Evolutionary conservation across 139 green algal genomes (phyloP).

Genomic region (Chlamydomonas urium): DNA sequence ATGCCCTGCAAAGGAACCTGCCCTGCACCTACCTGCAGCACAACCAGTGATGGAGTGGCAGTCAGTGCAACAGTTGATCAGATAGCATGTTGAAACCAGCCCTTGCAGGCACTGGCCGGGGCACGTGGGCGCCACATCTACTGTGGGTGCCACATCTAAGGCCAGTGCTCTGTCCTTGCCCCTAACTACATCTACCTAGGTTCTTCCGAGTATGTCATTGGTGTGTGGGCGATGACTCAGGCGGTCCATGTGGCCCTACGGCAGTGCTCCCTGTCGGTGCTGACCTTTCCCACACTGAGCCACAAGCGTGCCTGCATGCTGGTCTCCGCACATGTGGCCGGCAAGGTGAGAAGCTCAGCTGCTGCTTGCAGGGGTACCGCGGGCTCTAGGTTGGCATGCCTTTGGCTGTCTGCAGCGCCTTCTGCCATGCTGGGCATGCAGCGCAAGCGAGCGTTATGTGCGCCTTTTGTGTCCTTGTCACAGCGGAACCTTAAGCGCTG

Average conservation of each 20-base stretch:
- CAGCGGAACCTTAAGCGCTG: no score
- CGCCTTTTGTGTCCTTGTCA: no score
- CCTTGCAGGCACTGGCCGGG: neutral
- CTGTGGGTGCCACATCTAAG: neutral
- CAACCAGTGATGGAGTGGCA: no score
- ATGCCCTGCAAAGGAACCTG: neutral
- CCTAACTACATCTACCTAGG: constrained; percentile 14
- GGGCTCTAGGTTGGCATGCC: no score
- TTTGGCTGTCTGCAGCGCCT: no score
- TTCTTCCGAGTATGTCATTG: constrained; percentile 36
- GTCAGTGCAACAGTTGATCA: no score
- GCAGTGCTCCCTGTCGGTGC: constrained; percentile 44
- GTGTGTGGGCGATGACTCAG: constrained; percentile 56
- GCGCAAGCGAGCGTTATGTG: no score
- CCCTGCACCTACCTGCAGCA: neutral
- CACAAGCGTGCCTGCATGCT: constrained; percentile 55
- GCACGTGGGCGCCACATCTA: neutral
- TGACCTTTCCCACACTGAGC: constrained; percentile 63
- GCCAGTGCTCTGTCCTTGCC: constrained; percentile 1
- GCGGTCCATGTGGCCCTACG: constrained; percentile 57
- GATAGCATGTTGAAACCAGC: no score
- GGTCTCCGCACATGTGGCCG: constrained; percentile 24
- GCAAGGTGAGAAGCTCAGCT: no score
- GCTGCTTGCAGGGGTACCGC: no score
- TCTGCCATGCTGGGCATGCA: no score